Base-by-base conservation (phyloP, 1,284 basidiomycete genomes). In the Kwoniella shivajii region DNA sequence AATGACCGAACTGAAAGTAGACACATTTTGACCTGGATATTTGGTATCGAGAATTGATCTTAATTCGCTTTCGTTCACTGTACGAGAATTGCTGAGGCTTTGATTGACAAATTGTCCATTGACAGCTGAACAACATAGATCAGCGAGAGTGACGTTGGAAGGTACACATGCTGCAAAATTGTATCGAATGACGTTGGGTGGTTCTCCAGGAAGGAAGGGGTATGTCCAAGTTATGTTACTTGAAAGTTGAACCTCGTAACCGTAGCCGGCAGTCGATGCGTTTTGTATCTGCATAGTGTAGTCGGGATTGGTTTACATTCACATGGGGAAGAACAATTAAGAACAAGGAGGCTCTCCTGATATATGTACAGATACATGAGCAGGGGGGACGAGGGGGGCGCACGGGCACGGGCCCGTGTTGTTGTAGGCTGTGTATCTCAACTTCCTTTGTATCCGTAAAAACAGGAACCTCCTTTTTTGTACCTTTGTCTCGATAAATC, bases 141-240 rank as follows among this genome's bases (percentile, higher is more conserved):
- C 31, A n/a, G 59, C 59, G 37, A 61, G 18, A 4, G 55, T 57
- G 38, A 61, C 48, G 22, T 61, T 61, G 30, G 59, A 61, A 3
- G 59, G 59, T 13, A 61, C 51, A 44, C 59, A 61, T 0, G 41
- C 59, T 3, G 50, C 50, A 29, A 61, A 54, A 10, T 57, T 22
- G 30, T 46, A 37, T 0, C 33, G 33, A 30, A 57, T 51, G 1
- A 61, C 50, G 20, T 51, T 57, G 38, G 59, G 56, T 14, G 56
- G 55, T 47, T 57, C 50, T 30, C 59, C 59, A n/a, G 59, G 59
- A 11, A 54, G 41, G 16, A 54, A 50, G 1, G 59, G 59, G 37
- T 61, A 61, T 5, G 31, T 7, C 59, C 59, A 61, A 16, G 56
- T 61, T 2, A 41, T 20, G 29, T 61, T 57, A 0, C 38, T 14